Base-by-base conservation (phyloP, 129 eudicot species). In the Cynara cardunculus region DNA sequence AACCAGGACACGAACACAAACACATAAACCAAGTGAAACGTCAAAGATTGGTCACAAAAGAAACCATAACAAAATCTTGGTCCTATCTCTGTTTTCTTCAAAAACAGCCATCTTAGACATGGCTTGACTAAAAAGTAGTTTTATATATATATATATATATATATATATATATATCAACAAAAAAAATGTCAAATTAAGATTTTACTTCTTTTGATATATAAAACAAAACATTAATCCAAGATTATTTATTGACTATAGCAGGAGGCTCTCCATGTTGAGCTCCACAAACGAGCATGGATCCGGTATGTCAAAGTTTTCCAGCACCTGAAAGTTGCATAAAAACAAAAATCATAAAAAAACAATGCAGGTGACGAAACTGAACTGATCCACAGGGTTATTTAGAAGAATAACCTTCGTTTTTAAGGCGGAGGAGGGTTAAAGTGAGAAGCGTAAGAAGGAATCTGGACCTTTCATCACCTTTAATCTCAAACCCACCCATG, bases 211-310 rank as follows among this genome's bases (percentile, higher is more conserved):
- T 41, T 41, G 16, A 41, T 10, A 11, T 31, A 31, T 31, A 31
- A 31, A 41, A 18, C 18, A 41, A 28, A 28, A 41, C 53, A 41
- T 11, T 14, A 12, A 41, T 39, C 24, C 64, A 53, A 53, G 8
- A 56, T 56, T 56, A 46, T 2, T 39, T 2, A 44, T 34, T 5
- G 2, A 56, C n/a, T 56, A 56, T 56, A 56, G 65, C 65, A 56
- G 10, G 24, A 56, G 24, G 25, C 65, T 56, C 65, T 56, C 65
- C 8, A 56, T 1, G 87, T 89, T 84, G 39, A 95, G 87, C 87
- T 95, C 99, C 79, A 95, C 75, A 11, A 86, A 92, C 25, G 99
- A 92, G 78, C 99, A 95, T 4, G 97, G 91, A 80, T 90, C 94
- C 8, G 97, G 85, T 75, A 95, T 92, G 85, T 85, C 99, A 78